Evolutionary conservation across 208 protist genomes (phyloP), one percentile per base, ranked within the genome.

Genomic region (Trypanosoma lewisi): DNA sequence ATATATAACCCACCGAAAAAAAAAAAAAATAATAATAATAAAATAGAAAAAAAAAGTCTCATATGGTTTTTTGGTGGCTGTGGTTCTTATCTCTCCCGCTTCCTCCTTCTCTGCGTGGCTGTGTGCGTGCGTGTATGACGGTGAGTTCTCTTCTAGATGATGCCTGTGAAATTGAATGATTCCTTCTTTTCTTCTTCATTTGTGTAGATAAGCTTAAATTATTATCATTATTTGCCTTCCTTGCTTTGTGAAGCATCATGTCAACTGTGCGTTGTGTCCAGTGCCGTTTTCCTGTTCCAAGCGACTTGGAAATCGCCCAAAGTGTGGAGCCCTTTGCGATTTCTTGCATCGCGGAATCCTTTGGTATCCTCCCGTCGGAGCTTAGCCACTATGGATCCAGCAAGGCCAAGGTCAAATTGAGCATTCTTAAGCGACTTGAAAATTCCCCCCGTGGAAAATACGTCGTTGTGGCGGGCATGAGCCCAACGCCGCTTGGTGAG

Each of bases 401-500:
- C 25, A 95, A 93, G 33, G 94, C 93, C 30, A 97, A 97, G 72
- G 82, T 98, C 12, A 84, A 84, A 58, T 75, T 98, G 11, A 70
- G 42, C 50, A 82, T 96, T 23, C 63, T 97, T 12, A 82, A 98
- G 28, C 91, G 96, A 11, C 75, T 99, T 6, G 70, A 88, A 52
- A 42, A 80, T 37, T 33, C 52, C 2, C 31, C 73, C 8, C 80
- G 87, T 63, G 98, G 96, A 45, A 97, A 97, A 68, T 99, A 99
- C 77, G 93, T 99, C 2, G 94, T 98, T 21, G 97, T 99, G 16
- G 83, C 94, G 8, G 97, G 98, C 63, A 94, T 96, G 78, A 95
- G 48, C 70, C 89, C 90, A 0, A 96, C 91, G 23, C 84, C 91
- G 19, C 80, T 99, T 1, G 97, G 98, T 12, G 98, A 99, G 71